A percentile compares a stretch with the other conserved stretches of the same genome.
These are phyloP conservation scores for Suhomyces bribrorum DNA, from an alignment of 1,139 yeast genomes.

Conservation along the genomic window DNA sequence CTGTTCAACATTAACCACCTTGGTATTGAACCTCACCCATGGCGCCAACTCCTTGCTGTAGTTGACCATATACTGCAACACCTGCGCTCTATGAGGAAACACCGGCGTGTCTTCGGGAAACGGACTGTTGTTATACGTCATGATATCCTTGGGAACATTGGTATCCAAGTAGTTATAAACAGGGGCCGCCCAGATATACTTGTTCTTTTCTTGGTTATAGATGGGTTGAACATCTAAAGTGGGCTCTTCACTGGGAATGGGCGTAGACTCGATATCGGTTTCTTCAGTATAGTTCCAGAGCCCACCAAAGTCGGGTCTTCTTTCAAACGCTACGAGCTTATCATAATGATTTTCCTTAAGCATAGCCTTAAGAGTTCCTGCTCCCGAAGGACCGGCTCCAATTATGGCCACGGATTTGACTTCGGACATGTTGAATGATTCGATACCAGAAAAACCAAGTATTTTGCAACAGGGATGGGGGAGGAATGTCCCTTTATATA, in stretches of 20 bases:
- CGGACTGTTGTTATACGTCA: constrained; percentile 55
- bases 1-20: constrained; percentile 24
- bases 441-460: too few species aligned
- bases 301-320: constrained; percentile 51
- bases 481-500: not conserved
- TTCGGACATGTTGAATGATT: constrained; percentile 2
- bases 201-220: constrained; percentile 17
- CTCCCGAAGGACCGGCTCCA: constrained; percentile 74
- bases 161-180: constrained; percentile 57
- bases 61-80: constrained; percentile 45
- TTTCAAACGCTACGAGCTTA: constrained; percentile 50
- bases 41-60: constrained; percentile 39
- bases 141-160: constrained; percentile 57
- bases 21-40: constrained; percentile 37
- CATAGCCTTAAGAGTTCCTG: constrained; percentile 57
- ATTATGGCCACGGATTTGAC: constrained; percentile 47
- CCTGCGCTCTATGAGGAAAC: constrained; percentile 53
- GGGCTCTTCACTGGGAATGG: constrained; percentile 24
- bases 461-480: not conserved
- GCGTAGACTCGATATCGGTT: constrained; percentile 17
- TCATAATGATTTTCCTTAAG: constrained; percentile 29
- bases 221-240: constrained; percentile 20
- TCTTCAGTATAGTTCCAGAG: constrained; percentile 49
- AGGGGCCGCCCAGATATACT: constrained; percentile 41
- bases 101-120: constrained; percentile 42